phyloP scores from a whole-genome alignment of 495 filamentous ascomycete species.

The Lasiosphaeris hirsuta region DNA sequence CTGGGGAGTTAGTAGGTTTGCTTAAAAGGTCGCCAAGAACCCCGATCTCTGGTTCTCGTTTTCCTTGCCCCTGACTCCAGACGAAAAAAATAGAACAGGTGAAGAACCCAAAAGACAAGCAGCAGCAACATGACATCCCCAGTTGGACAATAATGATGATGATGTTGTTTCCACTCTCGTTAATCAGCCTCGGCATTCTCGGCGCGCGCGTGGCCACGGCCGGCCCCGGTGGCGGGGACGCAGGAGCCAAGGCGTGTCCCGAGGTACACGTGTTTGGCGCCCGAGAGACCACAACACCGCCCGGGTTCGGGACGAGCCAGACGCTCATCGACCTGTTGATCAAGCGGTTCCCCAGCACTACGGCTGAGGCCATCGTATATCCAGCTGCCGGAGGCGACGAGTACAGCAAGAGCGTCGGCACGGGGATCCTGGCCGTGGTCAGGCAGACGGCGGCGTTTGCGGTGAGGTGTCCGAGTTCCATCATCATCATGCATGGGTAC shows the following conservation, averaged over 20 bases:
- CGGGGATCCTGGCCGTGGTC: constrained; percentile 50
- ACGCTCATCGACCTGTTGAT: constrained; percentile 51
- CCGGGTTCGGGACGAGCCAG: constrained; percentile 51
- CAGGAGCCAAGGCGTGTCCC: constrained; percentile 32
- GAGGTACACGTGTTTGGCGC: constrained; percentile 58
- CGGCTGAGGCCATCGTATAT: constrained; percentile 54
- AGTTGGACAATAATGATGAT: neutral
- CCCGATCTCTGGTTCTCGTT: neutral
- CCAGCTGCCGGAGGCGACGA: constrained; percentile 54
- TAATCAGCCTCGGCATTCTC: neutral
- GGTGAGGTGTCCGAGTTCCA: constrained; percentile 46
- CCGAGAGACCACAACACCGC: constrained; percentile 55
- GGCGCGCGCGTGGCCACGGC: neutral
- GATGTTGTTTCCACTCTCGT: neutral
- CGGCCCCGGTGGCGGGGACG: neutral
- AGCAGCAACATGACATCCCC: neutral
- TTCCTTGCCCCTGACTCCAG: neutral
- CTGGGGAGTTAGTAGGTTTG: neutral
- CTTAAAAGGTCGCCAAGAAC: neutral
- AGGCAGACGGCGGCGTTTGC: constrained; percentile 51
- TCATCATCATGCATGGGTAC: constrained; percentile 57
- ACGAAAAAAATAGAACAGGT: too few species aligned
- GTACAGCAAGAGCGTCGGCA: constrained; percentile 48
- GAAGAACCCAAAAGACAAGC: neutral
- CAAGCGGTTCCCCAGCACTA: constrained; percentile 46